Evolutionary conservation across 2,329 filamentous ascomycete species (phyloP).

Genomic region (Tolypocladium guangdongense): DNA sequence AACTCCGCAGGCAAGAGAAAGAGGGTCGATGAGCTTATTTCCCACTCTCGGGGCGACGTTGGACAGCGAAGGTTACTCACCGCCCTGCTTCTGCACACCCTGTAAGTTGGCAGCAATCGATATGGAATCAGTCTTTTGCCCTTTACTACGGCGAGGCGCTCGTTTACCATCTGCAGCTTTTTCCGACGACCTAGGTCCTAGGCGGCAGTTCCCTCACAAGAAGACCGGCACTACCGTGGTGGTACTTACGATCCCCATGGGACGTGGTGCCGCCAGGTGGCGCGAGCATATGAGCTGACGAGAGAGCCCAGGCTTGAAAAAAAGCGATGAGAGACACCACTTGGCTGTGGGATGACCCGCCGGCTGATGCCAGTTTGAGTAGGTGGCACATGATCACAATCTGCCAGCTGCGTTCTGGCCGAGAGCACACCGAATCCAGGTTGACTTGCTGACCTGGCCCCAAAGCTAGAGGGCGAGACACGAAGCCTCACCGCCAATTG

Average conservation of each 20-base stretch:
- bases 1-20: neutral
- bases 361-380: neutral
- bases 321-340: neutral
- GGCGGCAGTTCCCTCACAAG: neutral
- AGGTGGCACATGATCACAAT: neutral
- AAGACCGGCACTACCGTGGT: neutral
- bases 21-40: neutral
- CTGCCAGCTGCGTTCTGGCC: neutral
- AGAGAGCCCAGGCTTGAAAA: neutral
- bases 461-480: neutral
- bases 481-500: neutral
- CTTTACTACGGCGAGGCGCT: neutral
- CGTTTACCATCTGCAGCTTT: neutral
- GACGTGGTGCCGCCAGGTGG: neutral
- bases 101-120: neutral
- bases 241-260: neutral
- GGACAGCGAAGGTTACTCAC: neutral
- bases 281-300: neutral
- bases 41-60: neutral
- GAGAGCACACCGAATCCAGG: neutral
- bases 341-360: neutral
- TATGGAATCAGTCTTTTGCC: neutral
- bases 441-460: neutral
- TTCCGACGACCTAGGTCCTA: neutral
- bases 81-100: neutral